Conservation (phyloP, 2,329 filamentous ascomycete genomes). For the Cercospora sesami region DNA sequence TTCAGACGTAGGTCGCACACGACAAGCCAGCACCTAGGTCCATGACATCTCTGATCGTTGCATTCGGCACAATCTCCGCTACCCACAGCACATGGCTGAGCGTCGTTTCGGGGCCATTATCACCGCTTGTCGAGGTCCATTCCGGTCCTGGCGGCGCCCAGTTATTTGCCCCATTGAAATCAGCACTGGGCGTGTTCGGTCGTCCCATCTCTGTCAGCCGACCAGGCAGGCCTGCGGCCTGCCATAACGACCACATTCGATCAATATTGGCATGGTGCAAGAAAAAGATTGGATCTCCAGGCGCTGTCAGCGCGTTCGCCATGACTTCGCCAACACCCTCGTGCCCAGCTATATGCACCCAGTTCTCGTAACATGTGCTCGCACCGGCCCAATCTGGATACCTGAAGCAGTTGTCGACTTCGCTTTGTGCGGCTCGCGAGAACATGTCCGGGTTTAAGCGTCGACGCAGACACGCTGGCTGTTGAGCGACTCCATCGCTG, state of each 20-base stretch:
- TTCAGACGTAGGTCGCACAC: constrained; percentile 25
- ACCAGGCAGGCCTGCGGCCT: constrained; percentile 13
- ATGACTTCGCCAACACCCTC: constrained; percentile 26
- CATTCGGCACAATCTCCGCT: constrained; percentile 27
- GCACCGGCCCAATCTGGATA: constrained; percentile 21
- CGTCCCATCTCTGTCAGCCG: constrained; percentile 24
- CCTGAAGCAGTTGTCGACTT: constrained; percentile 24
- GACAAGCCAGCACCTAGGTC: constrained; percentile 19
- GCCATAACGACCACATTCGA: constrained; percentile 27
- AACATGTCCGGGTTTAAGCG: constrained; percentile 20
- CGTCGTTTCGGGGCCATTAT: constrained; percentile 23
- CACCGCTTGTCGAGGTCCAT: constrained; percentile 25
- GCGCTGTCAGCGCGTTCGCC: constrained; percentile 27
- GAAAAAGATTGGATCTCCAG: constrained; percentile 30
- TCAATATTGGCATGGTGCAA: constrained; percentile 31
- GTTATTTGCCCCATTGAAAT: constrained; percentile 22
- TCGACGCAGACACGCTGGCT: constrained; percentile 20
- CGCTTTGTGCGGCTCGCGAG: constrained; percentile 16
- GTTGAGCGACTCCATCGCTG: constrained; percentile 9
- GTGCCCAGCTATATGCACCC: constrained; percentile 26
- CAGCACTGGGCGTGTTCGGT: constrained; percentile 23
- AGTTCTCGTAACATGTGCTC: constrained; percentile 25
- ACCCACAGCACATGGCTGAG: constrained; percentile 28
- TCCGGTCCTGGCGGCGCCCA: constrained; percentile 27
- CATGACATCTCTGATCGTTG: constrained; percentile 26